These are phyloP conservation scores for Hypoxylon trugodes DNA, from an alignment of 495 filamentous ascomycete genomes.

Conservation along the genomic window DNA sequence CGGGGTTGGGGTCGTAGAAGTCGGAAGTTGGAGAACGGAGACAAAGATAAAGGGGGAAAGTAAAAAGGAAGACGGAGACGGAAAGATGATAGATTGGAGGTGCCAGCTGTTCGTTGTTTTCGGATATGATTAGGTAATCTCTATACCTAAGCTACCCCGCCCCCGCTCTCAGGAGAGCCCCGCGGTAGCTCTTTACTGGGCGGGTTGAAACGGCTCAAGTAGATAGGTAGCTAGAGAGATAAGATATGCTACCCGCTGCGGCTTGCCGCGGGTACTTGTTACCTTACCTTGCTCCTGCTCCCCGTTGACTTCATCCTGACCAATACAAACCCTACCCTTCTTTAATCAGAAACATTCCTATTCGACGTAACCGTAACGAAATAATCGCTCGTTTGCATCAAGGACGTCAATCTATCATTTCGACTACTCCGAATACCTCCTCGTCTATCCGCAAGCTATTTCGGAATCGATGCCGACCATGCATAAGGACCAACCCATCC, in stretches of 20 bases:
- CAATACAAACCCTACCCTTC: constrained; percentile 10
- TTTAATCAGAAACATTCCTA: background rate
- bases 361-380: background rate
- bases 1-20: too few species aligned
- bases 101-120: too few species aligned
- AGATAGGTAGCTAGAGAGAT: background rate
- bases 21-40: too few species aligned
- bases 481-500: constrained; percentile 51
- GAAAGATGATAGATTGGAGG: too few species aligned
- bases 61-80: too few species aligned
- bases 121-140: too few species aligned
- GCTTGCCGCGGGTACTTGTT: background rate
- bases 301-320: constrained; percentile 26
- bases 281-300: too few species aligned
- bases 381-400: background rate
- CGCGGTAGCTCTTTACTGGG: background rate
- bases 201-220: constrained; percentile 42
- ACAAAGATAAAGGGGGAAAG: too few species aligned
- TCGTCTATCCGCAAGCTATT: background rate
- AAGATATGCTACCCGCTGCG: too few species aligned
- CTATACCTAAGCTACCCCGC: too few species aligned
- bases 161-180: too few species aligned
- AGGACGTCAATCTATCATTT: background rate
- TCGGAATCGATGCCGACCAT: too few species aligned
- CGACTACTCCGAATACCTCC: background rate